These are phyloP conservation scores for Cercospora brassicicola DNA, from an alignment of 2,329 filamentous ascomycete genomes.

Conservation along the genomic window DNA sequence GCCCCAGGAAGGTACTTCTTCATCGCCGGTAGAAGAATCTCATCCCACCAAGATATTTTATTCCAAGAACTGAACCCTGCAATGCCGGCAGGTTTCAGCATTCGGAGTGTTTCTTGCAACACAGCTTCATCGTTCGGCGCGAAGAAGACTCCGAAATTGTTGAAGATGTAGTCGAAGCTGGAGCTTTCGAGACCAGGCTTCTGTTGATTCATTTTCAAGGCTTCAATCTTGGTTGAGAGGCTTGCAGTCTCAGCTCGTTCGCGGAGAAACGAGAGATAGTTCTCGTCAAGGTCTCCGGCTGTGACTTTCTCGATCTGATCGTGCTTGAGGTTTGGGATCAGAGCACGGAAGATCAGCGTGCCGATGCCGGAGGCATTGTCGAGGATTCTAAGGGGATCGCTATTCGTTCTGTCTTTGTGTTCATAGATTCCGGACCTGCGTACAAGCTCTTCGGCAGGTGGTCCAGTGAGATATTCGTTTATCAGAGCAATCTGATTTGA, in stretches of 20 bases:
- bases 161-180: constrained; percentile 8
- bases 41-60: constrained; percentile 3
- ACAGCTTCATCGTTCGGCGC: neutral
- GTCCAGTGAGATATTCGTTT: constrained; percentile 1
- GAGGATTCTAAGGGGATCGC: neutral
- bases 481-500: constrained; percentile 6
- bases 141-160: constrained; percentile 7
- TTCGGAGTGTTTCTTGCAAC: neutral
- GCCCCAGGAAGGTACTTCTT: neutral
- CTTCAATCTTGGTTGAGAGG: neutral
- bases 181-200: neutral
- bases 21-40: neutral
- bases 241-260: neutral
- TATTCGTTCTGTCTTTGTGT: neutral
- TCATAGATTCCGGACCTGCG: neutral
- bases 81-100: neutral
- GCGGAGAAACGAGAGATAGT: constrained; percentile 1
- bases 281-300: constrained; percentile 4
- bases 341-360: neutral
- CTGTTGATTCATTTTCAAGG: neutral
- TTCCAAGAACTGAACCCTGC: neutral
- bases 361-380: constrained; percentile 9
- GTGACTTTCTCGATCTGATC: neutral
- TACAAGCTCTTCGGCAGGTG: constrained; percentile 5
- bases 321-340: neutral